Evolutionary conservation across 371 early-diverging fungal genomes (phyloP).

Genomic region (Encephalitozoon hellem): DNA sequence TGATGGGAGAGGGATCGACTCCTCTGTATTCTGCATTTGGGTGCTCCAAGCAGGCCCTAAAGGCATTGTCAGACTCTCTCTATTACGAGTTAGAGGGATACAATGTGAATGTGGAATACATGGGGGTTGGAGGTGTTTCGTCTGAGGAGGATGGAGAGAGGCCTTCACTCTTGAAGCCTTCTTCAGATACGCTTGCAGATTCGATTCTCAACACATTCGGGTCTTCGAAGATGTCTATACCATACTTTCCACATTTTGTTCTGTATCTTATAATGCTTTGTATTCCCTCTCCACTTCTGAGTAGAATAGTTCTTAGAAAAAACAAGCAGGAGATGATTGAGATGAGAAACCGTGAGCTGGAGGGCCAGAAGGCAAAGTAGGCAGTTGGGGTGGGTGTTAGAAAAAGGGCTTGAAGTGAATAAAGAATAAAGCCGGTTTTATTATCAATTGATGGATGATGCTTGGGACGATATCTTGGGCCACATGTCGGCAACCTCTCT

Average conservation of each 20-base stretch:
- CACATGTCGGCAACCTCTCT: conserved; percentile 99
- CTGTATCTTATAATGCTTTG: conserved; percentile 12
- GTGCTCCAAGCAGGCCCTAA: conserved; percentile 80
- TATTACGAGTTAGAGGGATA: conserved; percentile 69
- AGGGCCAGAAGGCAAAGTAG: background rate
- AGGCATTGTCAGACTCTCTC: conserved; percentile 75
- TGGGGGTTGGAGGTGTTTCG: conserved; percentile 71
- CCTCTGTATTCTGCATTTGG: conserved; percentile 81
- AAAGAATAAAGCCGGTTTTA: background rate
- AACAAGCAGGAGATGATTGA: background rate
- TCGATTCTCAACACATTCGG: conserved; percentile 69
- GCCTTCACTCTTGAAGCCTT: background rate
- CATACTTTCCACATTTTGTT: conserved; percentile 72
- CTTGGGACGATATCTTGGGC: conserved; percentile 97
- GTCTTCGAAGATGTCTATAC: conserved; percentile 67
- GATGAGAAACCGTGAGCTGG: background rate
- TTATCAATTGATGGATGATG: conserved; percentile 43
- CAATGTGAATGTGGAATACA: conserved; percentile 73
- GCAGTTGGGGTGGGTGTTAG: too few relatives aligned
- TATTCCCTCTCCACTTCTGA: conserved; percentile 7
- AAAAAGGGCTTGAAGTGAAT: background rate
- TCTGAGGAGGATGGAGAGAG: background rate
- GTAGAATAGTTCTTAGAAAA: background rate
- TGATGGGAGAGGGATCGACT: conserved; percentile 73
- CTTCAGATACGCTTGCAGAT: conserved; percentile 63